These are phyloP conservation scores for Fusarium chlamydosporum DNA, from an alignment of 2,329 filamentous ascomycete genomes.

Conservation along the genomic window DNA sequence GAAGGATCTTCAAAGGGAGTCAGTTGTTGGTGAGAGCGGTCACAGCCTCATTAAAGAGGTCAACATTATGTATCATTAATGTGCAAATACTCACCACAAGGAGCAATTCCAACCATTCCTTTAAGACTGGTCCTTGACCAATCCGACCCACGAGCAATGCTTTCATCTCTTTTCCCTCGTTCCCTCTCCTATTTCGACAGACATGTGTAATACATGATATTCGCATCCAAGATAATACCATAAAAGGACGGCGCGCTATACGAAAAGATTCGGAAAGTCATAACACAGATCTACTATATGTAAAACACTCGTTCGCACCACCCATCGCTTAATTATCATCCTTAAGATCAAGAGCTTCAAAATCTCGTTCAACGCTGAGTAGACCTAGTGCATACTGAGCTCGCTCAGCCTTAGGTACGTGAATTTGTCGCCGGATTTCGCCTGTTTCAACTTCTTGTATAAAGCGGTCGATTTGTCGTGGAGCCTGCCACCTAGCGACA, in stretches of 20 bases:
- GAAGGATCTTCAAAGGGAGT: conserved; percentile 30
- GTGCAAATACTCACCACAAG: conserved; percentile 39
- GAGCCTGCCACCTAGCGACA: conserved; percentile 63
- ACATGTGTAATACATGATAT: not conserved
- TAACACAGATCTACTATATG: not conserved
- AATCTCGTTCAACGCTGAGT: conserved; percentile 81
- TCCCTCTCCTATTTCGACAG: not conserved
- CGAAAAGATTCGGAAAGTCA: not conserved
- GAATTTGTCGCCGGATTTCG: conserved; percentile 62
- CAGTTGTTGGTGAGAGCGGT: conserved; percentile 28
- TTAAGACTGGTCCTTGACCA: conserved; percentile 1
- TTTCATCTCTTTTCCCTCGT: not conserved
- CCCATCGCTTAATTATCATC: conserved; percentile 50
- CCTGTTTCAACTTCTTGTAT: conserved; percentile 63
- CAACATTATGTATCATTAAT: conserved; percentile 53
- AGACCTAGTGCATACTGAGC: conserved; percentile 84
- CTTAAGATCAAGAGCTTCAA: conserved; percentile 72
- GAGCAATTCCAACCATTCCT: conserved; percentile 30
- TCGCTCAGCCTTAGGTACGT: conserved; percentile 73
- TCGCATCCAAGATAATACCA: conserved; percentile 10
- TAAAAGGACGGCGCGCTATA: conserved; percentile 7
- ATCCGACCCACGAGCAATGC: conserved; percentile 2
- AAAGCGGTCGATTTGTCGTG: conserved; percentile 65
- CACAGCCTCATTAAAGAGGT: conserved; percentile 16
- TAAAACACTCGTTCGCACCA: not conserved